These are phyloP conservation scores for Kluyveromyces starmeri DNA, from an alignment of 805 yeast species.

Conservation along the genomic window DNA sequence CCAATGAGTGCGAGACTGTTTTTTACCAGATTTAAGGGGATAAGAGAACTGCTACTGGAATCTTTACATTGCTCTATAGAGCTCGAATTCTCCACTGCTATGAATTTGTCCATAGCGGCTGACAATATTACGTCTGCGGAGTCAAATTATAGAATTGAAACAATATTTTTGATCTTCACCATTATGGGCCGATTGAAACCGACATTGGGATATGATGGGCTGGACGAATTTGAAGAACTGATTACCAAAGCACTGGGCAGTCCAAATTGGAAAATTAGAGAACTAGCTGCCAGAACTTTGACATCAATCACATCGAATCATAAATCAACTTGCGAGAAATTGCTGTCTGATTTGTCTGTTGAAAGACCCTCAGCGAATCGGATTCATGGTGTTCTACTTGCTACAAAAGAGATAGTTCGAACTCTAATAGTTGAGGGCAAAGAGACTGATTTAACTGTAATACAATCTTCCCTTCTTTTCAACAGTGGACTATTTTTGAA, in stretches of 20 bases:
- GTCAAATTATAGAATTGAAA: conserved; percentile 36
- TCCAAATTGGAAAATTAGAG: conserved; percentile 74
- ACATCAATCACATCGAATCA: conserved; percentile 39
- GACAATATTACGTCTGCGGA: conserved; percentile 1
- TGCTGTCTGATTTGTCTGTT: conserved; percentile 18
- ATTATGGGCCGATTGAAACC: conserved; percentile 61
- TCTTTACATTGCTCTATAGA: conserved; percentile 31
- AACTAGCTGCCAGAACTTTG: conserved; percentile 70
- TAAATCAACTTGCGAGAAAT: conserved; percentile 20
- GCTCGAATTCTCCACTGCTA: conserved; percentile 6
- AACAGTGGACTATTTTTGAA: conserved; percentile 8
- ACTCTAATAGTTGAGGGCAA: conserved; percentile 2
- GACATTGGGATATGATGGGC: conserved; percentile 44
- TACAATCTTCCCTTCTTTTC: not conserved
- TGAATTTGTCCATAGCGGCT: not conserved
- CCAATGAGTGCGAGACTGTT: conserved; percentile 53
- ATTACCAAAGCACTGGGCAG: conserved; percentile 42
- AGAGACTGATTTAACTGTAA: not conserved
- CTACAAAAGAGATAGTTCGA: conserved; percentile 27
- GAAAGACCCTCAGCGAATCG: conserved; percentile 32
- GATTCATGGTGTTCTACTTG: conserved; percentile 53
- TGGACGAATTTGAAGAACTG: conserved; percentile 43
- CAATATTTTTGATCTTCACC: conserved; percentile 67
- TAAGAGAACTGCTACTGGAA: conserved; percentile 41
- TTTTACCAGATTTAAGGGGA: conserved; percentile 53